phyloP scores from a whole-genome alignment of 805 yeast species.

The Wilhelminamyces savonicus region DNA sequence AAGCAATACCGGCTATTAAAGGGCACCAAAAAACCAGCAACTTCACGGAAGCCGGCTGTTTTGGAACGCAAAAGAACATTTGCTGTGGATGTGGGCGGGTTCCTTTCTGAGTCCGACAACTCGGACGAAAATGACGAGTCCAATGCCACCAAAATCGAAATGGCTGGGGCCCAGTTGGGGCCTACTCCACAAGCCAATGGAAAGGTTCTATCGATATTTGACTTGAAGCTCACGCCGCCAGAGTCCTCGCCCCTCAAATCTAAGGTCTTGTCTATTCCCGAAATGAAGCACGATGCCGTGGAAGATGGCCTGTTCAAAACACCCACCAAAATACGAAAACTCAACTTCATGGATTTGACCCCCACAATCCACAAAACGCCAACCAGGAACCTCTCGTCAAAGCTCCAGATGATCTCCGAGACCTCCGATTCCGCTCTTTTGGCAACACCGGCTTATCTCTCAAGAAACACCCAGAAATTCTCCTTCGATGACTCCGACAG shows the following conservation, averaged over 20 bases:
- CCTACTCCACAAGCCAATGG: constrained; percentile 89
- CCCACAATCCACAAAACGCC: too few species aligned
- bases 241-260: constrained; percentile 34
- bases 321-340: constrained; percentile 20
- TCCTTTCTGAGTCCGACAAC: too few species aligned
- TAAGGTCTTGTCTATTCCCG: constrained; percentile 2
- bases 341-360: constrained; percentile 8
- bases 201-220: constrained; percentile 67
- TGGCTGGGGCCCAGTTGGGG: constrained; percentile 46
- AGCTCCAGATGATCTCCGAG: constrained; percentile 1
- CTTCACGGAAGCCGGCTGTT: too few species aligned
- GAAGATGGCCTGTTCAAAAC: constrained; percentile 22
- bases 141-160: background rate
- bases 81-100: too few species aligned
- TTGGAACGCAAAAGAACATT: too few species aligned
- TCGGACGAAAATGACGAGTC: background rate
- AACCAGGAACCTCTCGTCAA: too few species aligned
- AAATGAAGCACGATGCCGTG: background rate
- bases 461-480: too few species aligned
- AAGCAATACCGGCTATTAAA: constrained; percentile 18
- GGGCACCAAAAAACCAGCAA: background rate
- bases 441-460: too few species aligned
- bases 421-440: too few species aligned
- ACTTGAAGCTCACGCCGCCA: constrained; percentile 41
- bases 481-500: too few species aligned